Evolutionary conservation across 345 rosid species (phyloP).

Genomic region (Leavenworthia alabamica): DNA sequence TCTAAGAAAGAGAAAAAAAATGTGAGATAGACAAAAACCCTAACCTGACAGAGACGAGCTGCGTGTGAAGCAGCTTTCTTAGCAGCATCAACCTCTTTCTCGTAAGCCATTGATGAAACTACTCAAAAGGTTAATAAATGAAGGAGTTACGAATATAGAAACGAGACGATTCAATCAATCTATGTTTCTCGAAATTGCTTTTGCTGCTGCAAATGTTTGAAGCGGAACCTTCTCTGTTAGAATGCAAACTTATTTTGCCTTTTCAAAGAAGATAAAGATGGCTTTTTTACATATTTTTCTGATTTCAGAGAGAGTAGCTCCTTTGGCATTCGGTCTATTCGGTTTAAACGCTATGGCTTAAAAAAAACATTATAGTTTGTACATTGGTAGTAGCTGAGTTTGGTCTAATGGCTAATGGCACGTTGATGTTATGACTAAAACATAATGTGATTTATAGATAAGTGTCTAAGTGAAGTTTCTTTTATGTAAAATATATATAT

Average conservation of each 20-base stretch:
- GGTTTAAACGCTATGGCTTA: no score
- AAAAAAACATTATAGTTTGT: not conserved
- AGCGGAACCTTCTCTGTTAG: constrained; percentile 22
- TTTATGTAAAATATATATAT: no score
- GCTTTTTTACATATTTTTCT: no score
- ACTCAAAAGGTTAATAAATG: constrained; percentile 19
- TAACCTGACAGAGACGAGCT: constrained; percentile 85
- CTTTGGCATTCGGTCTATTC: no score
- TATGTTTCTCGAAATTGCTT: constrained; percentile 8
- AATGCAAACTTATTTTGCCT: constrained; percentile 30
- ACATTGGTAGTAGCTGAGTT: constrained; percentile 25
- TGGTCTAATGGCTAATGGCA: constrained; percentile 4
- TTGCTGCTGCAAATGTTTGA: constrained; percentile 2
- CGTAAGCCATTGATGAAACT: constrained; percentile 58
- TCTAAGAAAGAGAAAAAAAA: not conserved
- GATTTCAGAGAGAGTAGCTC: no score
- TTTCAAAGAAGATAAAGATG: constrained; percentile 6
- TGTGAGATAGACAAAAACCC: not conserved
- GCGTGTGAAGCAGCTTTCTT: constrained; percentile 87
- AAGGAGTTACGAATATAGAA: constrained; percentile 26
- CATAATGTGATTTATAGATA: constrained; percentile 17
- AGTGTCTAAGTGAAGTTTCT: no score
- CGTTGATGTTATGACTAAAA: constrained; percentile 21
- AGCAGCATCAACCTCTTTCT: constrained; percentile 79
- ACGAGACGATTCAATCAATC: constrained; percentile 6